Evolutionary conservation across 192 early-diverging fungal species (phyloP).

Genomic region (Backusella australiensis): DNA sequence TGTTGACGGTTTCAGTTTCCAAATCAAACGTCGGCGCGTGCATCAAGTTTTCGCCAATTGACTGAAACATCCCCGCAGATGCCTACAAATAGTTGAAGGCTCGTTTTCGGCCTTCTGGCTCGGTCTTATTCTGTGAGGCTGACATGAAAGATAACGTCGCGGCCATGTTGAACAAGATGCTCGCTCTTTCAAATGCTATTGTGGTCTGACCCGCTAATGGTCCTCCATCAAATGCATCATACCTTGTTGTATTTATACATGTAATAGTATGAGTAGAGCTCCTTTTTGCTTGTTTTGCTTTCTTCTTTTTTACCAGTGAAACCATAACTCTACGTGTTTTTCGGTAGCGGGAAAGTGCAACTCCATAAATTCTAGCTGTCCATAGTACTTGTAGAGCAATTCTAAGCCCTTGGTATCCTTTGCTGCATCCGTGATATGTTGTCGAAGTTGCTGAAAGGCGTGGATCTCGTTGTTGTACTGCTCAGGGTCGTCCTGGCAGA

Average conservation of each 20-base stretch:
- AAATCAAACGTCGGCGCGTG: constrained; percentile 93
- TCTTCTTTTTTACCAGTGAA: constrained; percentile 73
- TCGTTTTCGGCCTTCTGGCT: constrained; percentile 70
- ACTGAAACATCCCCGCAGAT: constrained; percentile 87
- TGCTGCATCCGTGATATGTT: constrained; percentile 93
- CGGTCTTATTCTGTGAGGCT: constrained; percentile 66
- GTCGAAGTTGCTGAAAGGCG: constrained; percentile 83
- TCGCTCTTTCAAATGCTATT: constrained; percentile 95
- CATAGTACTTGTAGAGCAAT: constrained; percentile 94
- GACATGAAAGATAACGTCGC: constrained; percentile 73
- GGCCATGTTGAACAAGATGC: constrained; percentile 92
- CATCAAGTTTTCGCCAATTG: constrained; percentile 97
- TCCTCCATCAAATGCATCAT: constrained; percentile 83
- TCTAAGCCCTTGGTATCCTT: constrained; percentile 91
- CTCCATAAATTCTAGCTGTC: constrained; percentile 92
- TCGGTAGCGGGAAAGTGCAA: constrained; percentile 92
- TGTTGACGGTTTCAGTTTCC: constrained; percentile 83
- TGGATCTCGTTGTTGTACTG: constrained; percentile 82
- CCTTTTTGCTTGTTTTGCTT: not conserved
- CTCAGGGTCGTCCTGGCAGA: constrained; percentile 92
- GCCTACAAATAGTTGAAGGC: constrained; percentile 91
- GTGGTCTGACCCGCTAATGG: constrained; percentile 76
- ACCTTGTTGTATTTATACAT: constrained; percentile 31
- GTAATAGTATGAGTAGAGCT: not conserved
- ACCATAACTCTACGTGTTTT: constrained; percentile 84